Base-by-base conservation (phyloP, 2,329 filamentous ascomycete genomes). In the Aspergillus calidoustus region DNA sequence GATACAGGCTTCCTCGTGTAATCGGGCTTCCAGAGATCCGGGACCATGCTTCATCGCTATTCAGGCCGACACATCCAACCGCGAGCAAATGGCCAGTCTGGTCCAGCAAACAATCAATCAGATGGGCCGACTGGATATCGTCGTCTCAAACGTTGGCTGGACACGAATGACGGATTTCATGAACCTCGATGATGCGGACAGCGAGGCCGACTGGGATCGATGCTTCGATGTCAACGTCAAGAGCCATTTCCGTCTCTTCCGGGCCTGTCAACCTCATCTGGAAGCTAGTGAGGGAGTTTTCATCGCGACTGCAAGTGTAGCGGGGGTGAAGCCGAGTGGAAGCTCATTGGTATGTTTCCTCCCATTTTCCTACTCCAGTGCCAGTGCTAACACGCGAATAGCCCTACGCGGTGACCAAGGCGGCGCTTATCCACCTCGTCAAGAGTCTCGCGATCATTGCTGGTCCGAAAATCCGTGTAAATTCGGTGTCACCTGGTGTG, bases 171-270 rank as follows among this genome's bases (percentile, higher is more conserved):
- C 75, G n/a, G 69, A 78, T 57, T 79, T 72, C 50, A 66, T 69
- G 62, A 64, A 71, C 47, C 50, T 72, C 2, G 66, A 70, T 5
- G 64, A 70, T 23, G 57, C 55, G 5, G 55, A 63, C 78, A 23
- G 34, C 30, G 86, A 88, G 65, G 82, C 82, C 2, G 85, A 88
- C 67, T 88, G 86, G 86, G 86, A 88, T 66, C 73, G 72, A 6
- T 84, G 83, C 64, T 88, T 85, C 67, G 82, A 83, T 50, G 83
- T 87, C 77, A 89, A 89, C 68, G 86, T 89, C 60, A 89, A 88
- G 73, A 81, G 80, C 6, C 86, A 89, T 68, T 71, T 89, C 34
- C 88, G 83, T 80, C 77, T 89, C 7, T 80, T 88, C 67, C 82
- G 86, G 60, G 84, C 85, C 1, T 81, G 83, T 1, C 82, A 81